These are phyloP conservation scores for Stentor roeselii DNA, from an alignment of 73 alveolate species.

Conservation along the genomic window DNA sequence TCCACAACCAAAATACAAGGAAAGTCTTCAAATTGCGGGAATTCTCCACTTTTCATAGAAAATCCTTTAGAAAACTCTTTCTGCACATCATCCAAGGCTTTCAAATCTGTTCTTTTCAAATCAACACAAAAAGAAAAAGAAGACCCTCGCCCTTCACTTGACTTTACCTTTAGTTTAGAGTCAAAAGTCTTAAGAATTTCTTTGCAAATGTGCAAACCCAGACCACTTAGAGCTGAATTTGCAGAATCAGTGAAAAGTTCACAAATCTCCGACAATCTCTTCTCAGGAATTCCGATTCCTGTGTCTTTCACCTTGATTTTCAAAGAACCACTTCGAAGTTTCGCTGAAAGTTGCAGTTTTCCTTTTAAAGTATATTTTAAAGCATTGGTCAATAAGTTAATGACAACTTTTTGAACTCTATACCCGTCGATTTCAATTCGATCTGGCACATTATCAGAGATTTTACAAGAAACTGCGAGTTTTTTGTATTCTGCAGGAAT, in stretches of 20 bases:
- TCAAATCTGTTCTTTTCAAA: not conserved
- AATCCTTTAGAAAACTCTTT: not conserved
- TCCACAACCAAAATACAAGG: not conserved
- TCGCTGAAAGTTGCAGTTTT: not conserved
- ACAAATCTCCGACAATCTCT: not conserved
- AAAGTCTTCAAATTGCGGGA: not conserved
- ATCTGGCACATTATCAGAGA: conserved; percentile 8
- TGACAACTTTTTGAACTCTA: conserved; percentile 35
- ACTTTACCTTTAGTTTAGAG: not conserved
- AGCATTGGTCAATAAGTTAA: conserved; percentile 43
- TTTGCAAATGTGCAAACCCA: not conserved
- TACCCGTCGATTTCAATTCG: conserved; percentile 19
- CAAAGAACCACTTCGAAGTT: not conserved
- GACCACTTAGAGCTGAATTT: not conserved
- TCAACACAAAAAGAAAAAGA: not conserved
- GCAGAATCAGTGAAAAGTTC: not conserved
- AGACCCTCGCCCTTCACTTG: conserved; percentile 11
- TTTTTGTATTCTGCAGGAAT: conserved; percentile 36
- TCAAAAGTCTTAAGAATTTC: not conserved
- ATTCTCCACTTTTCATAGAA: not conserved
- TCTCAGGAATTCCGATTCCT: not conserved
- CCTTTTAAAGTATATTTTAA: conserved; percentile 49
- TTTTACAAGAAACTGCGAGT: not conserved
- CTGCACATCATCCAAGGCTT: not conserved
- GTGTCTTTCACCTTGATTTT: not conserved